Base-by-base conservation (phyloP, 352 stramenopile species). In the Phytophthora citricola region DNA sequence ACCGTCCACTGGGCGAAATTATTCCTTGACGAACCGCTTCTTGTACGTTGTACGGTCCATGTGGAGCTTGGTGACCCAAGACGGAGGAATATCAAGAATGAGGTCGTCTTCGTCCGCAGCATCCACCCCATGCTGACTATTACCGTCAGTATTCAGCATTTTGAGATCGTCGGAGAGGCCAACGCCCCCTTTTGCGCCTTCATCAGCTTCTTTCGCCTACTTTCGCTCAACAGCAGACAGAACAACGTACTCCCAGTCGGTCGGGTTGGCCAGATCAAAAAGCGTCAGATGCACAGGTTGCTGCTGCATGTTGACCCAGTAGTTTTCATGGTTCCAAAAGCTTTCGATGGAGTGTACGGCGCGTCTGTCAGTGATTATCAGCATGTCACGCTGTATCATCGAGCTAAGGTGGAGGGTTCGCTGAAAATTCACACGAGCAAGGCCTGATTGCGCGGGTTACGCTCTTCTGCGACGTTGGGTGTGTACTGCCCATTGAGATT, bases 251-350 rank as follows among this genome's bases (percentile, higher is more conserved):
- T 98, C 86, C 95, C 94, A 98, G 59, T 94, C 79, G 1, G 86
- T 91, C 38, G 79, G 70, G 56, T 98, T 95, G 3, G 63, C 56
- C 44, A 98, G 63, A 63, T 98, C 91, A 54, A 94, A 92, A 4
- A 89, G 69, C 14, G 75, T 93, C n/a, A 87, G 81, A 14, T 72
- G 54, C 29, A 93, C 76, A 1, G 75, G 72, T 20, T 91, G 86
- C 36, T 78, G 72, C 60, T 97, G 92, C 87, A 98, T 98, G 76
- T 98, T 98, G 17, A 98, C 88, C 92, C 93, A 99, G 63, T 95
- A 98, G 71, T 99, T 99, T 55, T 96, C 87, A 59, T 97, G 75
- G 66, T 98, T 99, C 81, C 94, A 99, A 2, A 98, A 79, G 17
- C 69, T 87, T 66, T 98, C 93, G 6, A 98, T 85, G 36, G 58